A percentile compares a stretch with the other conserved stretches of the same genome.
Evolutionary conservation across 495 filamentous ascomycete species (phyloP).

Genomic region (Penicillium egyptiacum): DNA sequence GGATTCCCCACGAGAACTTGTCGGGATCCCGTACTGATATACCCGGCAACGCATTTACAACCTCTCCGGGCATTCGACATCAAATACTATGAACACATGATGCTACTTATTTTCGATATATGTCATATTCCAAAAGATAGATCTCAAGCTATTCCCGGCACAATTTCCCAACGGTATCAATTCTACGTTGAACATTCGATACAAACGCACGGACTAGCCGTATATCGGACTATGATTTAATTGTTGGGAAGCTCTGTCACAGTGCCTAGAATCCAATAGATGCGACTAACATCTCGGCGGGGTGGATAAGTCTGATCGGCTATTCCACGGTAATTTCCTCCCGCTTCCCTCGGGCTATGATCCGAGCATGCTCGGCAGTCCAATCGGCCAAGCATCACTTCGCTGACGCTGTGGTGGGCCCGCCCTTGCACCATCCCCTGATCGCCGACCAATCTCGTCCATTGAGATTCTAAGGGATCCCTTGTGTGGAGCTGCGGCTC

Average conservation of each 20-base stretch:
- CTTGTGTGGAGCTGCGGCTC: conserved; percentile 3
- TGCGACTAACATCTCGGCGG: conserved; percentile 1
- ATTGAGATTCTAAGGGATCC: not conserved
- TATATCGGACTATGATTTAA: not conserved
- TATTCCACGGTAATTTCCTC: conserved; percentile 23
- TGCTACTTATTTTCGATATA: not conserved
- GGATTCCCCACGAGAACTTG: conserved; percentile 27
- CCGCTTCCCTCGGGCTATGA: conserved; percentile 13
- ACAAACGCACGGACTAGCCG: not conserved
- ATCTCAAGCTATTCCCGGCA: not conserved
- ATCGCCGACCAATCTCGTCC: not conserved
- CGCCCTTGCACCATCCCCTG: not conserved
- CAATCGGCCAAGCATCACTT: conserved; percentile 11
- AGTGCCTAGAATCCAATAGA: not conserved
- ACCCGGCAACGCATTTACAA: not conserved
- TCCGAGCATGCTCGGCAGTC: conserved; percentile 12
- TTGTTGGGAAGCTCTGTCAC: not conserved
- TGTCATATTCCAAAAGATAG: not conserved
- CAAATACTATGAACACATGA: not conserved
- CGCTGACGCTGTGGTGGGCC: conserved; percentile 1
- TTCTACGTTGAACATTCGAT: not conserved
- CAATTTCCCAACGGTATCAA: conserved; percentile 4
- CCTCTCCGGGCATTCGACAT: not conserved
- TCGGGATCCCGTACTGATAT: conserved; percentile 19
- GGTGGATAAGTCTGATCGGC: conserved; percentile 17